These are phyloP conservation scores for Pythium biforme DNA, from an alignment of 352 stramenopile species.

Conservation along the genomic window DNA sequence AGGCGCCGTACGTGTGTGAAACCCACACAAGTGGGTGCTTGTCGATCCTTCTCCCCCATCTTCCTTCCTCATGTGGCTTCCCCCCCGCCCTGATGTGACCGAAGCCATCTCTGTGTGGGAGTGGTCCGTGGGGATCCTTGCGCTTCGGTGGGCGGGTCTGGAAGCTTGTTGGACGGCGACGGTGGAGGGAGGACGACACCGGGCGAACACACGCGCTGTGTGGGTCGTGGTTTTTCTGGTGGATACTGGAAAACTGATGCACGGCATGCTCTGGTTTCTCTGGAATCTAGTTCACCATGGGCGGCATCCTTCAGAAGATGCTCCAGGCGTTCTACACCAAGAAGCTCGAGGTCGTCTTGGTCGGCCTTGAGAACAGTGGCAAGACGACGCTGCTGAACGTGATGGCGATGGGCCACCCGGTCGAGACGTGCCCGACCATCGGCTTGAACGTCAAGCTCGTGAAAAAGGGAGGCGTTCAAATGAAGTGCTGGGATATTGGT, in stretches of 20 bases:
- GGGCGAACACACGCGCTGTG: background rate
- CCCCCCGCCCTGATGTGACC: no score
- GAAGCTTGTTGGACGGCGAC: no score
- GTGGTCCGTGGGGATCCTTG: no score
- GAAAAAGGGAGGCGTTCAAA: constrained; percentile 94
- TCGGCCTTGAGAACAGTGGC: constrained; percentile 96
- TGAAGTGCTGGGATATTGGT: constrained; percentile 99
- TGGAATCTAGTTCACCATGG: constrained; percentile 64
- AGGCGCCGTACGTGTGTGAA: no score
- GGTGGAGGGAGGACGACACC: background rate
- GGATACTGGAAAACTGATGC: constrained; percentile 9
- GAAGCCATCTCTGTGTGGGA: no score
- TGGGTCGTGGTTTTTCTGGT: background rate
- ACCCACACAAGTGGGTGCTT: no score
- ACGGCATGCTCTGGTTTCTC: background rate
- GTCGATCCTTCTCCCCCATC: no score
- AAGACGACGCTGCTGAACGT: constrained; percentile 97
- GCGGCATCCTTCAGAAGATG: constrained; percentile 92
- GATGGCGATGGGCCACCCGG: constrained; percentile 93
- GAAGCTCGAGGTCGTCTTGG: constrained; percentile 96
- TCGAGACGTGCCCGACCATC: constrained; percentile 97
- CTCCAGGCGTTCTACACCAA: constrained; percentile 97
- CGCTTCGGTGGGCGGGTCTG: no score
- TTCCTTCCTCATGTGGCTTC: no score
- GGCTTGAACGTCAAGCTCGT: constrained; percentile 97